Conservation (phyloP, 306 rosid species). For the Inga leiocalycina region DNA sequence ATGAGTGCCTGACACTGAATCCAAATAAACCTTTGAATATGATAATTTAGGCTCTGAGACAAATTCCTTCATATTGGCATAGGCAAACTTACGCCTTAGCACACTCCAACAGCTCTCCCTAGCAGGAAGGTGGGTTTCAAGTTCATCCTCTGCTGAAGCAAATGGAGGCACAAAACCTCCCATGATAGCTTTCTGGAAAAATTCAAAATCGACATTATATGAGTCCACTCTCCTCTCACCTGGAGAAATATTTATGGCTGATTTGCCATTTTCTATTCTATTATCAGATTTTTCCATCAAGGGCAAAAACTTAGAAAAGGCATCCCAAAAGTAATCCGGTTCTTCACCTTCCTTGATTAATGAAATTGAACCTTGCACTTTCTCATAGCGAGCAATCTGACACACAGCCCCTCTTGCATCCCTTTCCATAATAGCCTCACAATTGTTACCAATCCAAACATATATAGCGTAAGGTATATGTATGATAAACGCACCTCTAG, state of each 20-base stretch:
- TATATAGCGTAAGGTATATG: slow-evolving; percentile 79
- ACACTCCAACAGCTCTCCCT: slow-evolving; percentile 92
- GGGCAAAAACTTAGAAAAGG: slow-evolving; percentile 74
- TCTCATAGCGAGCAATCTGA: slow-evolving; percentile 95
- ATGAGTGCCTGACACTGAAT: slow-evolving; percentile 58
- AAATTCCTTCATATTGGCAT: slow-evolving; percentile 70
- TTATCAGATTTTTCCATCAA: slow-evolving; percentile 71
- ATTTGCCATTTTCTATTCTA: slow-evolving; percentile 45
- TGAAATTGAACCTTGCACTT: slow-evolving; percentile 73
- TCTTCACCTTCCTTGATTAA: slow-evolving; percentile 84
- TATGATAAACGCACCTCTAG: slow-evolving; percentile 92
- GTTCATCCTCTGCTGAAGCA: slow-evolving; percentile 75
- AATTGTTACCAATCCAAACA: slow-evolving; percentile 92
- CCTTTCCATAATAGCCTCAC: slow-evolving; percentile 91
- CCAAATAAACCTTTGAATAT: slow-evolving; percentile 80
- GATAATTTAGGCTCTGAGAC: slow-evolving; percentile 69
- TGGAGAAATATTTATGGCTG: slow-evolving; percentile 37
- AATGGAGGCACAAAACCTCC: slow-evolving; percentile 98
- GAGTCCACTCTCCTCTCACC: slow-evolving; percentile 73
- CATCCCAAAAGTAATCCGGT: slow-evolving; percentile 76
- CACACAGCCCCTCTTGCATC: slow-evolving; percentile 95
- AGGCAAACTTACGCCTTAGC: slow-evolving; percentile 81
- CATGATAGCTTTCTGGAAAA: slow-evolving; percentile 76
- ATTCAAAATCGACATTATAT: slow-evolving; percentile 83
- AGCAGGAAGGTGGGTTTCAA: slow-evolving; percentile 92